Conservation (phyloP, 345 rosid genomes). For the Ceriops zippeliana region DNA sequence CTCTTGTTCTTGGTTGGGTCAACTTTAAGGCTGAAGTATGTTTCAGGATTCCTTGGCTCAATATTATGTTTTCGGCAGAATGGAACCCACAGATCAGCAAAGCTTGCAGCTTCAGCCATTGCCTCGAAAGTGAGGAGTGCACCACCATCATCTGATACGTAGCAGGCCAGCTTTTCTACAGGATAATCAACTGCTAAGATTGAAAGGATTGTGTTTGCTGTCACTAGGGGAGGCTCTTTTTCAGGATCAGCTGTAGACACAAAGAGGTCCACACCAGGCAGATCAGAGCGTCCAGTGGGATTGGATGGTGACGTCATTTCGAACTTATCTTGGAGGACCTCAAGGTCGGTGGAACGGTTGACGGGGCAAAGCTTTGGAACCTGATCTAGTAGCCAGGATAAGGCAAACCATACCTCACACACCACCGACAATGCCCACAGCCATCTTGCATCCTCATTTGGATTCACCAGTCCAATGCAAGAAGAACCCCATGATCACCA, state of each 20-base stretch:
- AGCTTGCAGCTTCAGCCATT: constrained; percentile 97
- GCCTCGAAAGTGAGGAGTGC: constrained; percentile 96
- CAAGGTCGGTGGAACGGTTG: constrained; percentile 81
- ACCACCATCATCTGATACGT: constrained; percentile 88
- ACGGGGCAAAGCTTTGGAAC: constrained; percentile 78
- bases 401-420: constrained; percentile 89
- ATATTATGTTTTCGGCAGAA: constrained; percentile 85
- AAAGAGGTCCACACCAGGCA: constrained; percentile 80
- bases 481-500: constrained; percentile 66
- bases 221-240: constrained; percentile 85
- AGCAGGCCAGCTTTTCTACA: constrained; percentile 77
- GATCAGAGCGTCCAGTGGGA: constrained; percentile 88
- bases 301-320: constrained; percentile 86
- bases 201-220: constrained; percentile 88
- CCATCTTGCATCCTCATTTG: constrained; percentile 84
- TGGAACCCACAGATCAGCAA: constrained; percentile 92
- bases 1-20: constrained; percentile 93
- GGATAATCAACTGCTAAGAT: constrained; percentile 86
- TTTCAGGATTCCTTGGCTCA: constrained; percentile 86
- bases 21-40: constrained; percentile 65
- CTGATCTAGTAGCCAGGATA: constrained; percentile 94
- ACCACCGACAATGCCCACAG: constrained; percentile 77
- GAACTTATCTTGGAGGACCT: constrained; percentile 76
- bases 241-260: constrained; percentile 97
- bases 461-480: constrained; percentile 69